Evolutionary conservation across 2,329 filamentous ascomycete genomes (phyloP).

Genomic region (Sporothrix brasiliensis): DNA sequence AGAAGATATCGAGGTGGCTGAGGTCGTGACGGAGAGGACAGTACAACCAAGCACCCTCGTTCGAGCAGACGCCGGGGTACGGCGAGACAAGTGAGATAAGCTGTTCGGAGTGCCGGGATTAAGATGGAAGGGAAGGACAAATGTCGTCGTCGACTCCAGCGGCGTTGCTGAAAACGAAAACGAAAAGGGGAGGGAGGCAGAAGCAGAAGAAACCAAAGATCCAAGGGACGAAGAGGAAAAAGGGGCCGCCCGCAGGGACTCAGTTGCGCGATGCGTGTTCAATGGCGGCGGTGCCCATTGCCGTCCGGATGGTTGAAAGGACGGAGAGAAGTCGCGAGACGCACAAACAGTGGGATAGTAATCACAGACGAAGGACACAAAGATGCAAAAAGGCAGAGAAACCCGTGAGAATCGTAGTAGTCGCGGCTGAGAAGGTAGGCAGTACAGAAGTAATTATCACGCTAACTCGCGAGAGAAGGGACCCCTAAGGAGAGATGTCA

Average conservation of each 20-base stretch:
- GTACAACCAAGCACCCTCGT: neutral
- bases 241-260: neutral
- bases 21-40: neutral
- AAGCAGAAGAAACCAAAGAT: neutral
- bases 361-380: neutral
- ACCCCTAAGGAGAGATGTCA: neutral
- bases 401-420: neutral
- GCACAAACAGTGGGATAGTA: neutral
- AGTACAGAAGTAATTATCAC: neutral
- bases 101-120: neutral
- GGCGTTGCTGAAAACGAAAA: conserved; percentile 4
- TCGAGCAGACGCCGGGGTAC: neutral
- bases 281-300: conserved; percentile 28
- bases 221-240: neutral
- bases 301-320: conserved; percentile 6
- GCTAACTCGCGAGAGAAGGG: neutral
- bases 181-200: neutral
- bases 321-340: conserved; percentile 4
- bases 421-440: conserved; percentile 16
- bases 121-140: neutral
- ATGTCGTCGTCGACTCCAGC: neutral
- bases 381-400: neutral
- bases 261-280: neutral
- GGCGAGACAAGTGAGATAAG: neutral
- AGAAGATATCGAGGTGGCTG: neutral